These are phyloP conservation scores for Psophocarpus tetragonolobus DNA, from an alignment of 306 rosid genomes.

Conservation along the genomic window DNA sequence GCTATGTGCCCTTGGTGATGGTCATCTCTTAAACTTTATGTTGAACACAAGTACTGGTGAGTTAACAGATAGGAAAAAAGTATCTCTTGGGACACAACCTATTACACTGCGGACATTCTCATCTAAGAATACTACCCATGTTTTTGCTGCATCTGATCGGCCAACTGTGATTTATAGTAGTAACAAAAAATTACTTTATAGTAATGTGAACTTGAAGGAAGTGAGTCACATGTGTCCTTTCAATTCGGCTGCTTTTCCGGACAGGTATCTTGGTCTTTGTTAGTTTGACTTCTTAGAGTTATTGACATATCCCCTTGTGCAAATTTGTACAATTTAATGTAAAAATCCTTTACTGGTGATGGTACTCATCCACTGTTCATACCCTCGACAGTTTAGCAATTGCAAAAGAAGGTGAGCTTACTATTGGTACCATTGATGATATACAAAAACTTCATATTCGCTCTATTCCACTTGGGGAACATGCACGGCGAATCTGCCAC, in stretches of 20 bases:
- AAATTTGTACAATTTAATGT: slow-evolving; percentile 23
- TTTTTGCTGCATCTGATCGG: slow-evolving; percentile 97
- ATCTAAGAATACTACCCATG: slow-evolving; percentile 92
- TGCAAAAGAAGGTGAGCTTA: slow-evolving; percentile 97
- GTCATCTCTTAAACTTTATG: slow-evolving; percentile 87
- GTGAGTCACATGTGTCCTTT: slow-evolving; percentile 99
- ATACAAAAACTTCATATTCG: slow-evolving; percentile 99
- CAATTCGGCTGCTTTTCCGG: slow-evolving; percentile 99
- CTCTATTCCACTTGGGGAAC: slow-evolving; percentile 93
- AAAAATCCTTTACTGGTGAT: background rate
- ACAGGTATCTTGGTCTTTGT: slow-evolving; percentile 58
- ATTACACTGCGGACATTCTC: slow-evolving; percentile 96
- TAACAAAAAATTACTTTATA: slow-evolving; percentile 92
- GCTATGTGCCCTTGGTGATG: slow-evolving; percentile 97
- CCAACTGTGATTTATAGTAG: slow-evolving; percentile 98
- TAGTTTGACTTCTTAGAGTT: slow-evolving; percentile 1
- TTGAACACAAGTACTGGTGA: slow-evolving; percentile 84
- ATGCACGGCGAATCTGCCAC: slow-evolving; percentile 91
- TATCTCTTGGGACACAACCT: slow-evolving; percentile 98
- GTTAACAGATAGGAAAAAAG: slow-evolving; percentile 88
- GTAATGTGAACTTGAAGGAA: slow-evolving; percentile 96
- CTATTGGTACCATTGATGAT: slow-evolving; percentile 97
- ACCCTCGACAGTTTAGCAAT: slow-evolving; percentile 79
- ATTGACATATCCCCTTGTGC: slow-evolving; percentile 8
- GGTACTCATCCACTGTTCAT: slow-evolving; percentile 24